Conservation (phyloP, 2,329 filamentous ascomycete species). For the Colletotrichum sp. region DNA sequence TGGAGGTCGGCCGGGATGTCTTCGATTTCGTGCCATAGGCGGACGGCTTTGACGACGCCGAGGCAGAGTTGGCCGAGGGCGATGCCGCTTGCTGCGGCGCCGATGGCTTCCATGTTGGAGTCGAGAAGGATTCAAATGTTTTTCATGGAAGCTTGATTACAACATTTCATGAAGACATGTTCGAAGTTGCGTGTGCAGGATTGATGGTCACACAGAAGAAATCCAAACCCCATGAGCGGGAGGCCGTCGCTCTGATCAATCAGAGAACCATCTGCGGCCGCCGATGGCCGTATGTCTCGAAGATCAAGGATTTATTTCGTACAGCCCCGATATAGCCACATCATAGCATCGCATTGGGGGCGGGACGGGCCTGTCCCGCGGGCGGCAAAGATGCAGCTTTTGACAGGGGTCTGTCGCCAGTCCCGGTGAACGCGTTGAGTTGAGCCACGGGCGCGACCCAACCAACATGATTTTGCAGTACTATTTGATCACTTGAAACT, state of each 20-base stretch:
- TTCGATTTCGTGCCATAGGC: neutral
- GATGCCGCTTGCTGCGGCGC: neutral
- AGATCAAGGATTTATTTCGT: neutral
- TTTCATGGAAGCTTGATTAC: neutral
- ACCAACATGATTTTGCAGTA: neutral
- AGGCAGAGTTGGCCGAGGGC: neutral
- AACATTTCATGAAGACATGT: neutral
- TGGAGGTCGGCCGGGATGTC: neutral
- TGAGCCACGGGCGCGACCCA: neutral
- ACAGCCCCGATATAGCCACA: neutral
- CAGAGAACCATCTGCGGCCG: neutral
- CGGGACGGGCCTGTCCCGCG: neutral
- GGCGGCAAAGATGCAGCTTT: neutral
- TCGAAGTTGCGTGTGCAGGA: neutral
- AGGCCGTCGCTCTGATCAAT: neutral
- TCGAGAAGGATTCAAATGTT: rapidly evolving
- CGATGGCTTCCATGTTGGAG: neutral
- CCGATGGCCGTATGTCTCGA: neutral
- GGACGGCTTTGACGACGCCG: neutral
- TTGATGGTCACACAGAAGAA: neutral
- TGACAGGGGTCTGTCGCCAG: neutral
- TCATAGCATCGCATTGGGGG: neutral
- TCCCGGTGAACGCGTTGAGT: neutral
- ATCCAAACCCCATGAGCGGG: neutral
- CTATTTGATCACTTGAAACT: too few relatives aligned